phyloP scores from a whole-genome alignment of 495 filamentous ascomycete genomes.

The Penicillium daleae region DNA sequence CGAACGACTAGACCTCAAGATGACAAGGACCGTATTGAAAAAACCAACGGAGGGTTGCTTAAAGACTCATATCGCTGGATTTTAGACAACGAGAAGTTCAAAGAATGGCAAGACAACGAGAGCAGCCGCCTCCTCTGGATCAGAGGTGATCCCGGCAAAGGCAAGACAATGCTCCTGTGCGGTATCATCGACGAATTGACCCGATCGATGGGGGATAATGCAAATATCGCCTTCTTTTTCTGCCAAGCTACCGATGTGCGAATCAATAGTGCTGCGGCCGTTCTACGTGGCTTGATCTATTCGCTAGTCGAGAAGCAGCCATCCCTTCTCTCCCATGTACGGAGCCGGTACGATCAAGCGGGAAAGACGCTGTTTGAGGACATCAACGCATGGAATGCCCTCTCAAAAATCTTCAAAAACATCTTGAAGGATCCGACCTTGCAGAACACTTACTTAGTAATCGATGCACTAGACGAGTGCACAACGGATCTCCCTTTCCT shows the following conservation, averaged over 20 bases:
- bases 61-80: not conserved
- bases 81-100: not conserved
- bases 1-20: not conserved
- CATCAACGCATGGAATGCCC: constrained; percentile 35
- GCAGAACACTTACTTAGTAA: not conserved
- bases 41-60: not conserved
- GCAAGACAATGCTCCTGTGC: constrained; percentile 48
- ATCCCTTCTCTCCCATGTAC: constrained; percentile 37
- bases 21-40: not conserved
- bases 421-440: constrained; percentile 36
- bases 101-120: not conserved
- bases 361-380: constrained; percentile 38
- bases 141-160: constrained; percentile 21
- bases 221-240: constrained; percentile 2
- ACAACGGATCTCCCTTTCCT: not conserved
- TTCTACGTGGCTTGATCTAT: constrained; percentile 49
- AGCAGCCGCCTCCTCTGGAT: constrained; percentile 4
- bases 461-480: constrained; percentile 9
- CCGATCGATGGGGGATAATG: constrained; percentile 28
- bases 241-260: no score
- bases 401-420: constrained; percentile 35
- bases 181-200: constrained; percentile 42
- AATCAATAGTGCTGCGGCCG: constrained; percentile 20
- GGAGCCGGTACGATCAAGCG: constrained; percentile 3
- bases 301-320: constrained; percentile 37